phyloP scores from a whole-genome alignment of 345 rosid genomes.

The Aurinia saxatilis region DNA sequence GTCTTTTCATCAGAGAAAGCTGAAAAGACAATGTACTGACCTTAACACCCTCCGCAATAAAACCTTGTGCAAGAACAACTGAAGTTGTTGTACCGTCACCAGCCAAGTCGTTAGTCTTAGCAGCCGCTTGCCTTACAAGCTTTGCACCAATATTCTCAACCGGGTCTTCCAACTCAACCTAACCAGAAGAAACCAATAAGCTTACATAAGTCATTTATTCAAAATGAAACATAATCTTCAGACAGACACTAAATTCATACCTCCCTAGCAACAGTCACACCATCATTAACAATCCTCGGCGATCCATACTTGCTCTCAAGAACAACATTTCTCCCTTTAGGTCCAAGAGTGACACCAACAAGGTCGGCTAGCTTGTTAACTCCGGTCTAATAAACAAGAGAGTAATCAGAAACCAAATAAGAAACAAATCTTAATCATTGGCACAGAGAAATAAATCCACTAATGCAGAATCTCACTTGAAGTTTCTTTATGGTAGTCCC shows the following conservation, averaged over 20 bases:
- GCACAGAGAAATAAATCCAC: background rate
- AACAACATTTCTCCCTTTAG: conserved; percentile 93
- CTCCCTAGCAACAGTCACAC: conserved; percentile 97
- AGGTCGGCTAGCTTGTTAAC: conserved; percentile 98
- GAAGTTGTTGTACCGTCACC: conserved; percentile 99
- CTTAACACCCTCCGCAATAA: conserved; percentile 96
- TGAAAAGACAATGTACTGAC: conserved; percentile 28
- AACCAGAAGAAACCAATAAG: background rate
- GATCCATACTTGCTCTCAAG: conserved; percentile 99
- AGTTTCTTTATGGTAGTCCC: conserved; percentile 66
- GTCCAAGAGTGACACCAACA: conserved; percentile 97
- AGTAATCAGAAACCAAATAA: background rate
- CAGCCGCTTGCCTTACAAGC: conserved; percentile 96
- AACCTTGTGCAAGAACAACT: conserved; percentile 98
- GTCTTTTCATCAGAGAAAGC: background rate
- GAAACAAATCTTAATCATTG: background rate
- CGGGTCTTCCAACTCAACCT: conserved; percentile 98
- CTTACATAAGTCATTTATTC: background rate
- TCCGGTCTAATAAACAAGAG: conserved; percentile 50
- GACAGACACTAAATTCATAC: conserved; percentile 24
- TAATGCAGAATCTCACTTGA: conserved; percentile 43
- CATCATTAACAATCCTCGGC: conserved; percentile 95
- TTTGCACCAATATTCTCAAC: conserved; percentile 98
- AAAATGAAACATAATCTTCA: background rate
- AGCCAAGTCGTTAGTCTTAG: conserved; percentile 97